These are phyloP conservation scores for Narthecium ossifragum DNA, from an alignment of 106 monocot genomes.

Conservation along the genomic window DNA sequence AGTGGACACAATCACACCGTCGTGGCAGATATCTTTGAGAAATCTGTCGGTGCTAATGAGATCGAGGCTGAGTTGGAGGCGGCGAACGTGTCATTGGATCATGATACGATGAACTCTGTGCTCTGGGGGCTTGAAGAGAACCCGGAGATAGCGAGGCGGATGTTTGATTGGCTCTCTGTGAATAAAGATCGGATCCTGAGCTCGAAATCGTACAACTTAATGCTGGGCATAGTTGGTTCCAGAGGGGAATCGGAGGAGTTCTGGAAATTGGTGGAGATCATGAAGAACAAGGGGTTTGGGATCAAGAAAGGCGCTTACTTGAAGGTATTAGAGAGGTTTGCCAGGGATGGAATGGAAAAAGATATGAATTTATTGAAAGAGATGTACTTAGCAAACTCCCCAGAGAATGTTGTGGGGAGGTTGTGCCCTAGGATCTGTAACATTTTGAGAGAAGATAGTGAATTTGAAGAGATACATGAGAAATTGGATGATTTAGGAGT, in stretches of 20 bases:
- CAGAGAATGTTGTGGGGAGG: slow-evolving; percentile 6
- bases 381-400: slow-evolving; percentile 18
- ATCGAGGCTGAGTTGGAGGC: slow-evolving; percentile 24
- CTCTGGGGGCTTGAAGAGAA: slow-evolving; percentile 21
- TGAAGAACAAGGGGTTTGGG: slow-evolving; percentile 52
- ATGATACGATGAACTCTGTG: slow-evolving; percentile 11
- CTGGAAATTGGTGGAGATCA: slow-evolving; percentile 44
- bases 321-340: slow-evolving; percentile 31
- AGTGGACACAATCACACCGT: slow-evolving; percentile 11
- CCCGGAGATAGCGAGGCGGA: slow-evolving; percentile 19
- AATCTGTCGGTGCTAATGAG: slow-evolving; percentile 10
- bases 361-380: slow-evolving; percentile 43
- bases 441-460: slow-evolving; percentile 30
- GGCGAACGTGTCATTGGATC: slow-evolving; percentile 11
- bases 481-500: slow-evolving; percentile 24
- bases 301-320: slow-evolving; percentile 39
- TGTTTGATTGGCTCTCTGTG: slow-evolving; percentile 33
- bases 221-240: slow-evolving; percentile 36
- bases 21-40: slow-evolving; percentile 27
- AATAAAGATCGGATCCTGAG: slow-evolving; percentile 12
- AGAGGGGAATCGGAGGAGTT: slow-evolving; percentile 26
- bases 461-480: slow-evolving; percentile 10
- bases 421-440: slow-evolving; percentile 21
- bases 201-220: slow-evolving; percentile 46
- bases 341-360: slow-evolving; percentile 20